Evolutionary conservation across 371 early-diverging fungal species (phyloP).

Genomic region (Rhizopus sp.): DNA sequence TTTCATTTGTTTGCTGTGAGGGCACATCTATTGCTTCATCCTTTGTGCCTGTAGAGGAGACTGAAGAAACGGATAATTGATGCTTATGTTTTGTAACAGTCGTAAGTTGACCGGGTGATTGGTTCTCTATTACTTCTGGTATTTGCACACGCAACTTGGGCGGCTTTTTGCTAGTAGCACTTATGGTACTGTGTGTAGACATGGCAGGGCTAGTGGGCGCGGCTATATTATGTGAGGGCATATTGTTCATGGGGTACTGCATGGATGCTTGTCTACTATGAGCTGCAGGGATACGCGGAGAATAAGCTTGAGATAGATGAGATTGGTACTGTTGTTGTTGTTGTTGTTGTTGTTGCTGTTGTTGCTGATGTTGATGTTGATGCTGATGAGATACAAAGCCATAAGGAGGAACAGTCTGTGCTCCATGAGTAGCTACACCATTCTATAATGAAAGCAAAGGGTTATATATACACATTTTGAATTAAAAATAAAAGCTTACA

Average conservation of each 20-base stretch:
- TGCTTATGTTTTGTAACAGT: constrained; percentile 18
- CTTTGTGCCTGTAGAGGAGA: constrained; percentile 20
- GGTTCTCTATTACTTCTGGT: constrained; percentile 32
- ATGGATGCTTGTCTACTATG: constrained; percentile 24
- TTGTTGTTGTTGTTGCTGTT: constrained; percentile 9
- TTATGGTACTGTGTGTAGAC: constrained; percentile 28
- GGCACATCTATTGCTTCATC: constrained; percentile 14
- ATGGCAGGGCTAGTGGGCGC: constrained; percentile 28
- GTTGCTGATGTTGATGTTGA: not conserved
- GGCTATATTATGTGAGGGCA: constrained; percentile 21
- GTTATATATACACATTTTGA: constrained; percentile 1
- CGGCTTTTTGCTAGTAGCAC: constrained; percentile 32
- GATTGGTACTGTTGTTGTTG: constrained; percentile 20
- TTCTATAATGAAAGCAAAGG: constrained; percentile 12
- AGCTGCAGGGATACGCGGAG: constrained; percentile 20
- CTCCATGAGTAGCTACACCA: constrained; percentile 13
- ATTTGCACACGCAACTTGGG: constrained; percentile 58
- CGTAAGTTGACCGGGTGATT: constrained; percentile 12
- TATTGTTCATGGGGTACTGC: constrained; percentile 10
- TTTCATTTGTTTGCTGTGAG: constrained; percentile 4
- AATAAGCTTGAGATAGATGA: constrained; percentile 14
- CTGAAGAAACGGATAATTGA: constrained; percentile 28
- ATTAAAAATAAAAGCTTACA: constrained; percentile 15
- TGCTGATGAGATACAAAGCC: constrained; percentile 10
- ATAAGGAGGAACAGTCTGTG: constrained; percentile 21